Base-by-base conservation (phyloP, 495 filamentous ascomycete species). In the Daldinia concentrica region DNA sequence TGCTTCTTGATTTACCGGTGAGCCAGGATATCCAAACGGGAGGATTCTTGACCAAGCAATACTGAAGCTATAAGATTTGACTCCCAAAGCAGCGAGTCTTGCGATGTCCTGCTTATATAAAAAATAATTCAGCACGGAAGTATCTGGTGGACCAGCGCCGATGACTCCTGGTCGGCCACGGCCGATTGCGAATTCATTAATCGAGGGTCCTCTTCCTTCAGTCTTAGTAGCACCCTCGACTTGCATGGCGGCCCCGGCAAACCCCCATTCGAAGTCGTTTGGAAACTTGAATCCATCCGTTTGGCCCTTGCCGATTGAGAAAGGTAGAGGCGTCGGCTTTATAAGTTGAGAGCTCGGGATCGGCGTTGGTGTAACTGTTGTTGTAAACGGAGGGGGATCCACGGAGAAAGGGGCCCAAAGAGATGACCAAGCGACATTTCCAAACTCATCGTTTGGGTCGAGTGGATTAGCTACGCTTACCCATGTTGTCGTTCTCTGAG, bases 1-100 rank as follows among this genome's bases (percentile, higher is more conserved):
- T 7, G 56, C 56, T 32, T 58, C 56, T 27, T 58, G 56, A 58
- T 58, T 58, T 6, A 58, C 56, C 12, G 56, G 56, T 2, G 56
- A 58, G 11, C 56, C 56, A 6, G 56, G 34, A 14, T 24, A 9
- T 1, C 32, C 56, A 39, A 58, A 58, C 4, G 56, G 56, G n/a
- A 58, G 26, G 7, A 58, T 58, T 15, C 56, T 58, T 14, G 56
- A 19, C 56, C 56, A 58, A 12, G 56, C 37, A 6, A 58, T 58
- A 41, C 37, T 41, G 5, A 41, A 41, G 5, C 37, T 41, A 41
- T 41, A 41, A 0, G 37, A 41, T 5, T 41, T 41, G 37, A 41
- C 37, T n/a, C 37, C 37, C 5, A 41, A 5, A 0, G 37, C 37
- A 6, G 37, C 37, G 4, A 41, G 37, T 15, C 37, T 41, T 41